Base-by-base conservation (phyloP, 2,329 filamentous ascomycete genomes). In the Cercospora sp. region DNA sequence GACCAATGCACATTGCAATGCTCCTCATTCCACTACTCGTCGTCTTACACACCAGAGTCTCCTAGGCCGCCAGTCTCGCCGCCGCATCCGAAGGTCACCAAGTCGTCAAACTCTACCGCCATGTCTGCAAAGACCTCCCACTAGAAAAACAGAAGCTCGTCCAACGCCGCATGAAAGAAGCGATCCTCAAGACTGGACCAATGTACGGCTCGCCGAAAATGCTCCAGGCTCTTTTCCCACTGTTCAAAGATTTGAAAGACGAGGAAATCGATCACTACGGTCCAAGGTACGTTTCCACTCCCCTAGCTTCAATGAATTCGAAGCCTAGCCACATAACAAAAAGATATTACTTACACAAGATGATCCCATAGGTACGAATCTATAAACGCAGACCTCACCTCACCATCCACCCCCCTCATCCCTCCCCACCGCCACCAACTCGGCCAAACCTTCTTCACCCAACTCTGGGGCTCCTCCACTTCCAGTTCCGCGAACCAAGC, bases 111-210 rank as follows among this genome's bases (percentile, higher is more conserved):
- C 60, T 70, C 18, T 70, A 68, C 57, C 66, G 68, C 31, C 66
- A 68, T 30, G 64, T 64, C 20, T 66, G 66, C 33, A 59, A 33
- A 31, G 66, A 60, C 33, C 16, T 64, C 12, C 51, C 57, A 10
- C 61, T 68, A 6, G 60, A 68, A 8, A 59, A 18, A 16, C 66
- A 68, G 31, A 70, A 68, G 20, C 42, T 64, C 3, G 58, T 70
- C 3, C 66, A 70, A 28, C 68, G 68, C 3, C 60, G 68, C 12
- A 66, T 70, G 13, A 70, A 70, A 48, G 66, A 70, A 55, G 63
- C 63, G 2, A 60, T 70, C 30, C 33, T 70, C 28, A 70, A 70
- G 45, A 70, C 68, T 9, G 55, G 53, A 0, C 48, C 55, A n/a
- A 48, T 70, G 23, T 68, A 68, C 36, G 66, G 68, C 39, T 57